Evolutionary conservation across 169 alveolate genomes (phyloP).

Genomic region (Babesia gibsoni): DNA sequence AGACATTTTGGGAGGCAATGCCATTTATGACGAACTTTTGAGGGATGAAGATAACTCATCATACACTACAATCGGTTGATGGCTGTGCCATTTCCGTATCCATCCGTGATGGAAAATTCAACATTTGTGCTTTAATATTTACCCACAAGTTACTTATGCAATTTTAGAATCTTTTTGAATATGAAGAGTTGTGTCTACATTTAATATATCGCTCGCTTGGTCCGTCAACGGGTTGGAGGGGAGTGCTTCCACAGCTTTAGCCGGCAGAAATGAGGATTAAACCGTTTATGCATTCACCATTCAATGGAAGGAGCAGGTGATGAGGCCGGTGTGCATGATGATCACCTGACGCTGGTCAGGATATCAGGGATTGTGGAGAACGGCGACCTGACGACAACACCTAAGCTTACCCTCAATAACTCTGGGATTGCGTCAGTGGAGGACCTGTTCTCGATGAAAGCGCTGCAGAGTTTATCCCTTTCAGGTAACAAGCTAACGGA

Average conservation of each 20-base stretch:
- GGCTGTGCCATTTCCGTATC: conserved; percentile 18
- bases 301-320: conserved; percentile 1
- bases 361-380: conserved; percentile 64
- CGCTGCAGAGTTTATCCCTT: conserved; percentile 59
- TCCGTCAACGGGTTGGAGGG: too few species aligned
- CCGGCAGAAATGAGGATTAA: too few species aligned
- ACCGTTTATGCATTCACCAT: too few species aligned
- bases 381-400: conserved; percentile 65
- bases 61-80: conserved; percentile 17
- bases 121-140: not conserved
- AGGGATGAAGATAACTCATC: conserved; percentile 27
- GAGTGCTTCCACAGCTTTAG: too few species aligned
- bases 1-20: not conserved
- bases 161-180: too few species aligned
- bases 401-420: conserved; percentile 60
- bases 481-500: conserved; percentile 58
- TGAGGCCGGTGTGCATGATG: conserved; percentile 3
- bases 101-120: not conserved
- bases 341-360: conserved; percentile 54
- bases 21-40: conserved; percentile 14
- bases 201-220: too few species aligned
- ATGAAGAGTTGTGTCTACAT: too few species aligned
- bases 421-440: conserved; percentile 63
- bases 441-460: conserved; percentile 70
- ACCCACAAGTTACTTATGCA: too few species aligned